Base-by-base conservation (phyloP, 768 basidiomycete genomes). In the Collybiopsis luxurians region DNA sequence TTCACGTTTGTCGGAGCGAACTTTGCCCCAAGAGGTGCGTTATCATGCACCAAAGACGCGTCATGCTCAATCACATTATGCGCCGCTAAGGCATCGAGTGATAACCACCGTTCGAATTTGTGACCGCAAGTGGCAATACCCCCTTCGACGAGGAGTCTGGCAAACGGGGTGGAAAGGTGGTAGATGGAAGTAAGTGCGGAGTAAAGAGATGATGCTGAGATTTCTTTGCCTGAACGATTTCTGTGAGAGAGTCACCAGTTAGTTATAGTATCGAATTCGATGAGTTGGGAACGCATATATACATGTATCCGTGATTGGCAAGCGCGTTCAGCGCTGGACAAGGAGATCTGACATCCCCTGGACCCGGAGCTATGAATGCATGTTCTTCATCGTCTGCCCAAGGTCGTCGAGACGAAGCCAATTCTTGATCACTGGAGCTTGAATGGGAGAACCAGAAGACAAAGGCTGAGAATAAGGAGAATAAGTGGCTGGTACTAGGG, bases 31-130 rank as follows among this genome's bases (percentile, higher is more conserved):
- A 62, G 62, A 1, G 49, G 53, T 4, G 79, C 64, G 36, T 81
- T 67, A 17, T 62, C 71, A 39, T 74, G 78, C 12, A 71, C 73
- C 27, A 81, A 67, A 2, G 79, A 79, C 11, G 71, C 75, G 52
- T 82, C 69, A 66, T 82, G 79, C 63, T 81, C 79, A 27, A 82
- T 74, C 19, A 59, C 66, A 60, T 77, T 76, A 65, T 81, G 79
- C 27, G 63, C 59, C 0, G 77, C 77, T 36, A 81, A 74, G 50
- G 73, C 73, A 53, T 74, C 69, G 55, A 82, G 74, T 15, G 61
- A 72, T 67, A 52, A 80, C 62, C n/a, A n/a, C 17, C 60, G 59
- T 28, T 19, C 12, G 39, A 66, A n/a, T 39, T 58, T 59, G 19
- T 64, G 60, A 0, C 73, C 70, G 45, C 74, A 72, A 15, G 69